Evolutionary conservation across 805 yeast species (phyloP), one percentile per base, ranked within the genome.

Genomic region (Pichia cabralensis): DNA sequence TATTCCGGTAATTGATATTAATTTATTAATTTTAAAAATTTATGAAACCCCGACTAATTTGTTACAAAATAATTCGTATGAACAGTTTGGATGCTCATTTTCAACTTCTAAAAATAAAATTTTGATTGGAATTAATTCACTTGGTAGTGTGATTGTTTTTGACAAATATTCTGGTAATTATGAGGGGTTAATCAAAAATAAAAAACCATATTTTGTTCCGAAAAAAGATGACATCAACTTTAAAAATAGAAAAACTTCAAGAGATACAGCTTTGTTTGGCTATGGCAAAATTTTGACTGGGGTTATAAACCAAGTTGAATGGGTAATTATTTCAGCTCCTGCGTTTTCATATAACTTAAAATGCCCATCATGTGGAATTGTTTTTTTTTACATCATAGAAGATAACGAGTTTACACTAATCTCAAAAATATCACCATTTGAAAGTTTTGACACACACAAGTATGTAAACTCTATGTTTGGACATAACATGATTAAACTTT

Each of bases 281-380:
- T 42, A 38, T 18, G 39, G 48, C 21, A 39, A 41, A 18, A 44
- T 56, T 10, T 13, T 52, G 3, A 38, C 56, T n/a, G 56, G 58
- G 3, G 16, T 10, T 8, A 29, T 19, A 16, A 20, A 36, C 5
- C 31, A 25, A 1, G 17, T 26, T 1, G 52, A 48, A 31, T 67
- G 44, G 60, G 45, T 38, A 21, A 50, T 43, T 48, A 60, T 38
- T 2, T 49, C 57, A 6, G 50, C 60, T 6, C 50, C 50, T 16
- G 41, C 55, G 3, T 54, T 50, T 25, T 39, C 64, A 0, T 35
- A 16, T 16, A 36, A 47, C 10, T 50, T 39, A 0, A 22, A 32
- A 0, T 55, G 64, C 39, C 32, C 48, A 8, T 53, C 60, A 25
- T 55, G 67, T 31, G 80, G 80, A 3, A 52, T 59, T 3, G 57